Evolutionary conservation across 108 stramenopile species (phyloP).

Genomic region (Nitzschia palea): DNA sequence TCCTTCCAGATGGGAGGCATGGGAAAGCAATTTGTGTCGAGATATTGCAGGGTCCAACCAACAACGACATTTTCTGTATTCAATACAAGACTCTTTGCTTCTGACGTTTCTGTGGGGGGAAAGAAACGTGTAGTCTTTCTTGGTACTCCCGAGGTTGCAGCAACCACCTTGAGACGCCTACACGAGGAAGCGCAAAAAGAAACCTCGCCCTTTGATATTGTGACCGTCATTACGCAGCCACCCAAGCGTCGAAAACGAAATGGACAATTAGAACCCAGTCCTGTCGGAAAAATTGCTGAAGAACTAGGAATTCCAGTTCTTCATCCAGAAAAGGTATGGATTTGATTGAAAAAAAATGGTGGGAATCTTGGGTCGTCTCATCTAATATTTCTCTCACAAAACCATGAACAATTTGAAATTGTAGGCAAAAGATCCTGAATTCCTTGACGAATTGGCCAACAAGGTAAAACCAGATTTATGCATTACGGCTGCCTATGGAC

Average conservation of each 20-base stretch:
- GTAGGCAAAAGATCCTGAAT: slow-evolving; percentile 79
- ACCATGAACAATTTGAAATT: background rate
- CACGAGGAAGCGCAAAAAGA: slow-evolving; percentile 63
- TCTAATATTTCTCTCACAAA: no score
- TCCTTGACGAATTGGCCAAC: slow-evolving; percentile 66
- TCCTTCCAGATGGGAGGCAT: no score
- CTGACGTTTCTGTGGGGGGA: no score
- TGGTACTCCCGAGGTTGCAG: slow-evolving; percentile 96
- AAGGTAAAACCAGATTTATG: slow-evolving; percentile 90
- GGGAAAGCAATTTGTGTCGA: background rate
- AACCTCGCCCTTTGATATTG: slow-evolving; percentile 71
- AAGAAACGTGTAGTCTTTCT: slow-evolving; percentile 89
- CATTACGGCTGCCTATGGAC: slow-evolving; percentile 98
- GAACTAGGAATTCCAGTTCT: slow-evolving; percentile 69
- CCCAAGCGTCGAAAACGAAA: slow-evolving; percentile 84
- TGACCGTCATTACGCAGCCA: slow-evolving; percentile 93
- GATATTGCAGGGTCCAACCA: background rate
- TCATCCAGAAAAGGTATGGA: slow-evolving; percentile 75
- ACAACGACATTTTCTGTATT: background rate
- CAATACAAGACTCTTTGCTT: no score
- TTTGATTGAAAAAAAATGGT: no score
- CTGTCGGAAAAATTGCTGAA: slow-evolving; percentile 89
- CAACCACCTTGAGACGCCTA: slow-evolving; percentile 76
- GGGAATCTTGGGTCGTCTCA: no score
- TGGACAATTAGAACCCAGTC: slow-evolving; percentile 70